Base-by-base conservation (phyloP, 352 stramenopile species). In the Thalassiosira mediterranea region DNA sequence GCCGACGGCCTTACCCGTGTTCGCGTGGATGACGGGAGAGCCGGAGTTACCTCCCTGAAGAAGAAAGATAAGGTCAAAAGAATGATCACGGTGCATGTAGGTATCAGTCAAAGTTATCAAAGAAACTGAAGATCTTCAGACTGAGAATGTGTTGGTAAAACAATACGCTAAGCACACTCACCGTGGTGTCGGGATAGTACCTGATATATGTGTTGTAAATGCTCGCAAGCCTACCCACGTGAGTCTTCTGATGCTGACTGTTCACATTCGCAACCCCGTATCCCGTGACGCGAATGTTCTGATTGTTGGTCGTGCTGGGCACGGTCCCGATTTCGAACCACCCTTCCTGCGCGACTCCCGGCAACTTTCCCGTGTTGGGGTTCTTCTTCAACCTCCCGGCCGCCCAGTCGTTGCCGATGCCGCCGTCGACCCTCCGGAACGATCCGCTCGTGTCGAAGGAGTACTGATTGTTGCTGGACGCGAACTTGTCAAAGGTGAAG, bases 11-110 rank as follows among this genome's bases (percentile, higher is more conserved):
- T 19, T 0, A 21, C 56, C 56, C 17, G 11, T 53, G 26, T 65
- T 40, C 38, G 31, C 34, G 37, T 38, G 32, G 32, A 65, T 1
- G 38, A 65, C 40, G 37, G 56, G 56, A 26, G 21, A 37, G 10
- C 56, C 56, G 40, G 56, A 65, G 53, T 65, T 51, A 25, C 56
- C 56, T 52, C 56, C 56, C 56, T 65, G 19, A 53, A 19, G 19
- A 10, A 17, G 2, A 52, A 28, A 15, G 2, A 52, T 52, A 19
- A 3, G 23, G 11, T 11, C n/a, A n/a, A n/a, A n/a, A n/a, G n/a
- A n/a, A n/a, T n/a, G n/a, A n/a, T n/a, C n/a, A n/a, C n/a, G n/a
- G n/a, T n/a, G n/a, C n/a, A n/a, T n/a, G n/a, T n/a, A n/a, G n/a
- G n/a, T n/a, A n/a, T n/a, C n/a, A n/a, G n/a, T n/a, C n/a, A n/a